Conservation (phyloP, 176 grass and related monocot genomes). For the Oryza meyeriana region DNA sequence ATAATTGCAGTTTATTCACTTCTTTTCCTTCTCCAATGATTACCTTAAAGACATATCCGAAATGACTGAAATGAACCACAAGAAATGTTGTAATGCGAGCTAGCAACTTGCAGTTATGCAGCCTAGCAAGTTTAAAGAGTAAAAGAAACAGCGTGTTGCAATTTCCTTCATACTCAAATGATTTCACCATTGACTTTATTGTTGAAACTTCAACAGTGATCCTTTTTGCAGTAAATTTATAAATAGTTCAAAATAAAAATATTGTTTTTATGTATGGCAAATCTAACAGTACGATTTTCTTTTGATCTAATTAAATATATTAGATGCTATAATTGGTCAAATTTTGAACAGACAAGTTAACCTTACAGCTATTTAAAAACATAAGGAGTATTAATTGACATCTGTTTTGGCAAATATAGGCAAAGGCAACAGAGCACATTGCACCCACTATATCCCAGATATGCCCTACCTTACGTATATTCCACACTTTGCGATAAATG, state of each 20-base stretch:
- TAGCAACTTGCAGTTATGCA: not conserved
- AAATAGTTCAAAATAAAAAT: not conserved
- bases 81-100: not conserved
- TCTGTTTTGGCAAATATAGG: slow-evolving; percentile 6
- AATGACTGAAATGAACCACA: not conserved
- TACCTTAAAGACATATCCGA: not conserved
- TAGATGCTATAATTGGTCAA: not conserved
- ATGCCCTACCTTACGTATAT: not conserved
- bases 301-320: not conserved
- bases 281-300: not conserved
- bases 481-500: not conserved
- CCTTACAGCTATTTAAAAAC: not conserved
- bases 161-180: not conserved
- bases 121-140: not conserved
- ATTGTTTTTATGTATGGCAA: not conserved
- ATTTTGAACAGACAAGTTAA: not conserved
- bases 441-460: not conserved
- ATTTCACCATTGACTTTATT: not conserved
- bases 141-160: not conserved
- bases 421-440: not conserved
- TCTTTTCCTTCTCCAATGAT: not conserved
- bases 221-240: not conserved
- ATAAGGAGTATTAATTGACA: not conserved
- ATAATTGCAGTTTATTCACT: not conserved
- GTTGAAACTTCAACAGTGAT: not conserved